Base-by-base conservation (phyloP, 2,329 filamentous ascomycete species). In the Paecilomyces niveus region DNA sequence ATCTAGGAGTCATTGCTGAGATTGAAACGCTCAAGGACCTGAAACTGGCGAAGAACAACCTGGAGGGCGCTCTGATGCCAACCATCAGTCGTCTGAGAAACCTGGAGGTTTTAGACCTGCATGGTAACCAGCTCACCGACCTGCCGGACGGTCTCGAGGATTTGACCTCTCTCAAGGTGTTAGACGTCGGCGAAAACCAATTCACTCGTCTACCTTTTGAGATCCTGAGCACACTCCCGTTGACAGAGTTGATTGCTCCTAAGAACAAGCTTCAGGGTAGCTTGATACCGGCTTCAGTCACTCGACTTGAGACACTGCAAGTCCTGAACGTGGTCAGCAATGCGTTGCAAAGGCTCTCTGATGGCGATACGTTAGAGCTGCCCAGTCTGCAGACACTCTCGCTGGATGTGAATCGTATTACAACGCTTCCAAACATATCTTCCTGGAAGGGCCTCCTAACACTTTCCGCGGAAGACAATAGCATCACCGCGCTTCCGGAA, bases 151-250 rank as follows among this genome's bases (percentile, higher is more conserved):
- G 83, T 11, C 70, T 97, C 1, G 81, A 81, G n/a, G 82, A 84
- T 29, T 81, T 97, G 62, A 77, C 78, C 2, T 83, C 83, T 24
- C 81, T 99, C 31, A 86, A 89, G 26, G 82, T 89, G 9, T 77
- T 97, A 55, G 93, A 96, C 68, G 71, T 97, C 22, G 85, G 87
- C 58, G 85, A 91, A 63, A 99, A 99, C 66, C 82, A 83, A 56
- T 81, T 99, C 29, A 84, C 83, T 54, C 80, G 81, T 1, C 70
- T 97, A 11, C 88, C 89, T 0, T 89, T 93, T 67, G 83, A 87
- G 6, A 78, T 81, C 3, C 78, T 97, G 31, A 81, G 83, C 11
- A 80, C 80, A 11, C 73, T 95, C 54, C 86, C 90, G 0, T 72
- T 97, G 49, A 84, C 83, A 0, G 90, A 96, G 63, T 75, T 97